Evolutionary conservation across 2,329 filamentous ascomycete genomes (phyloP), one percentile per base, ranked within the genome.

Genomic region (Sporothrix pallida): DNA sequence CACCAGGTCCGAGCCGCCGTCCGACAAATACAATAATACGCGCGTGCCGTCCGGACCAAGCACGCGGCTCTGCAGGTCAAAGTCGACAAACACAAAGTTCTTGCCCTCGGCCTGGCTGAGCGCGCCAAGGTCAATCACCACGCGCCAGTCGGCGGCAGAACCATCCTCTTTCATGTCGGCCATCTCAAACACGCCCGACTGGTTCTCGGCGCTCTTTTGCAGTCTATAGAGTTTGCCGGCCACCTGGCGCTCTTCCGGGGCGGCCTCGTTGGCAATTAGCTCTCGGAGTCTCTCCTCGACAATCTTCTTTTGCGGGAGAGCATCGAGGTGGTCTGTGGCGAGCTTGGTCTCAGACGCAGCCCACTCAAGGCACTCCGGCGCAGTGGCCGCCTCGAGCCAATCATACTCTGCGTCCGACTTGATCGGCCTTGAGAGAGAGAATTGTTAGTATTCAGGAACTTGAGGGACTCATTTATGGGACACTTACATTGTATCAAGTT

Each of bases 41-140:
- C 58, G 58, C 13, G 60, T 42, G 31, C 17, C 13, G 60, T 31
- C 23, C 2, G 4, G 31, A 0, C 17, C 60, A 1, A 63, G 7
- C 9, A 63, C 60, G 7, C 37, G 60, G 60, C 60, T 63, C 37
- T 63, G 60, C 37, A 63, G 37, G 37, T 63, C 60, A 44, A 63
- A 63, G 60, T 63, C 60, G 60, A 63, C 60, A 63, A 63, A 63
- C 17, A 46, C 26, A 7, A 23, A 63, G 37, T n/a, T 44, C 15
- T 63, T 44, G 26, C 37, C 37, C 17, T 63, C 60, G 60, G 60
- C 60, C 31, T 20, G 8, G 31, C 60, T 63, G 13, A 63, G 17
- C 31, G 26, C 60, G 60, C 60, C 60, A 23, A 63, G 42, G 15
- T 63, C 37, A 37, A 63, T 46, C 23, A 63, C 60, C 13, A n/a